Percentiles rank a stretch among this genome's conserved stretches.
Conservation (phyloP, 495 filamentous ascomycete genomes). For the Amniculicola lignicola region DNA sequence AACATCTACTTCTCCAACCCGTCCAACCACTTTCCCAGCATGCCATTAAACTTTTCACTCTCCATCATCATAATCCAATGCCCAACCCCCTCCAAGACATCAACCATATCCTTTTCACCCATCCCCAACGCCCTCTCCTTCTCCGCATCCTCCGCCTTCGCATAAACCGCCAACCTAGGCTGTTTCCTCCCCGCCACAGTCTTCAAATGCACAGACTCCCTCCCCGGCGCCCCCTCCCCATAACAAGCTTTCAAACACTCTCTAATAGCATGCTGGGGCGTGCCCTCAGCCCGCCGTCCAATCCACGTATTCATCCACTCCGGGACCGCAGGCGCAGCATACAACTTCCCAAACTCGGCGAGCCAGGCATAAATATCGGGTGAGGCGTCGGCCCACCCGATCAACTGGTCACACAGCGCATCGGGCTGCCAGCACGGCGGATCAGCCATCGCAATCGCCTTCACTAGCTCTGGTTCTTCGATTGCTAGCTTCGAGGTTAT, state of each 20-base stretch:
- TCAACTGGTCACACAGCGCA: slow-evolving; percentile 1
- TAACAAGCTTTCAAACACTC: slow-evolving; percentile 1
- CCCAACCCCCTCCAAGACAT: slow-evolving; percentile 5
- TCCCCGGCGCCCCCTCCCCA: slow-evolving; percentile 18
- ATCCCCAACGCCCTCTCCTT: slow-evolving; percentile 23
- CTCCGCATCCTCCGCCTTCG: background rate
- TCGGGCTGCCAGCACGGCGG: slow-evolving; percentile 3
- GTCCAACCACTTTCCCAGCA: slow-evolving; percentile 26
- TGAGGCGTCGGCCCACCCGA: background rate
- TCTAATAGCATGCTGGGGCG: too few relatives aligned
- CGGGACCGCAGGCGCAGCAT: slow-evolving; percentile 10
- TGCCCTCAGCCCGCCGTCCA: too few relatives aligned
- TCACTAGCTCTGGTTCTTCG: slow-evolving; percentile 8
- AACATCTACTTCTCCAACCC: too few relatives aligned
- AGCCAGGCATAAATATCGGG: background rate
- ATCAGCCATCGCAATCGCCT: slow-evolving; percentile 20
- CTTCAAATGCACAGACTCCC: too few relatives aligned
- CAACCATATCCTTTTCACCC: slow-evolving; percentile 11
- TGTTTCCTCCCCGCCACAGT: slow-evolving; percentile 15
- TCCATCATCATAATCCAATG: slow-evolving; percentile 27
- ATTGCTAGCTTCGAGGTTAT: slow-evolving; percentile 18
- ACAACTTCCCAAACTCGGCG: slow-evolving; percentile 1
- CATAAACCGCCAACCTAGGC: slow-evolving; percentile 19
- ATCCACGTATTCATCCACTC: slow-evolving; percentile 18
- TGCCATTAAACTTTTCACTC: slow-evolving; percentile 12